Percentiles rank a stretch among this genome's conserved stretches.
Evolutionary conservation across 805 yeast species (phyloP).

Genomic region (Zygoascus tannicola): DNA sequence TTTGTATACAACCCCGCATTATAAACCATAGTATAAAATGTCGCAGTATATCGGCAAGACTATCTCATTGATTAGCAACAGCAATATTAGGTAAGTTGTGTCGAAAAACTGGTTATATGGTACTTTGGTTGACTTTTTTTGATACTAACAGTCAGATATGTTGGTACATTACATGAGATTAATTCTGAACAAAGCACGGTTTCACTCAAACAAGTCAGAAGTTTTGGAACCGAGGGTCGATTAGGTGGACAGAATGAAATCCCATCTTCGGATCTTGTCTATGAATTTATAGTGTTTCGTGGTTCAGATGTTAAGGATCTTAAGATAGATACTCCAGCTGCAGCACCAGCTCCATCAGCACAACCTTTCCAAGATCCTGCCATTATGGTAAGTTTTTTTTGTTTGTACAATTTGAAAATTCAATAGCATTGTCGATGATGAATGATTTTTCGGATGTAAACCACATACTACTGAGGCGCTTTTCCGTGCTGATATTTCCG

Average conservation of each 20-base stretch:
- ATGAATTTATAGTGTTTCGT: slow-evolving; percentile 71
- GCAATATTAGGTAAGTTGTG: slow-evolving; percentile 49
- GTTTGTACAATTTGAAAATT: too few relatives aligned
- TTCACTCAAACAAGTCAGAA: slow-evolving; percentile 66
- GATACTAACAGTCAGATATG: slow-evolving; percentile 44
- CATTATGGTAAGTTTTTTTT: slow-evolving; percentile 23
- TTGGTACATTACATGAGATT: slow-evolving; percentile 78
- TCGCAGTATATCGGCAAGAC: slow-evolving; percentile 89
- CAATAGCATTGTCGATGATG: too few relatives aligned
- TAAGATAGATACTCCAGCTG: slow-evolving; percentile 64
- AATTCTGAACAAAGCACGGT: slow-evolving; percentile 89
- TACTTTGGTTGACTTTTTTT: background rate
- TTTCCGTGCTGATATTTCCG: slow-evolving; percentile 31
- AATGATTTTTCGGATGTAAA: slow-evolving; percentile 22
- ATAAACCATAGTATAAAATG: too few relatives aligned
- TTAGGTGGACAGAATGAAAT: slow-evolving; percentile 60
- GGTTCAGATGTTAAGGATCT: slow-evolving; percentile 91
- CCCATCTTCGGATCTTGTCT: slow-evolving; percentile 56
- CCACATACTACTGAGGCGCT: slow-evolving; percentile 26
- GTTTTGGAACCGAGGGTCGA: slow-evolving; percentile 90
- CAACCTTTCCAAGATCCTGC: slow-evolving; percentile 25
- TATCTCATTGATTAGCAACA: slow-evolving; percentile 67
- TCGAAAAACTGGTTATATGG: background rate
- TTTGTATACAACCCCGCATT: too few relatives aligned
- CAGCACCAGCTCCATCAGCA: slow-evolving; percentile 41